A percentile compares a stretch with the other conserved stretches of the same genome.
Conservation (phyloP, 2,329 filamentous ascomycete genomes). For the Colletotrichum spinosum region DNA sequence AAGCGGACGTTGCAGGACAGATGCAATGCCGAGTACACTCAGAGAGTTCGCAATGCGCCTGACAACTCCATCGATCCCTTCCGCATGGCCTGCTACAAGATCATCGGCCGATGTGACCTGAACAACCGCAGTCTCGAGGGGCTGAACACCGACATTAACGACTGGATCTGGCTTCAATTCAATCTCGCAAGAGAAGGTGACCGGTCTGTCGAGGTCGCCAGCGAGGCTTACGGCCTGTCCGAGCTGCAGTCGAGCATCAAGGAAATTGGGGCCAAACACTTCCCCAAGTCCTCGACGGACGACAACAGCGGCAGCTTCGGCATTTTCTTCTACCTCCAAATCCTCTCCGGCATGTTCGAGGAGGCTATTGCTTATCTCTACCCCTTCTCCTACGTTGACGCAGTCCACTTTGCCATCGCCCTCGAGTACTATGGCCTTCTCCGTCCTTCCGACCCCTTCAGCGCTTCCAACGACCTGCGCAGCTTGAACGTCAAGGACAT, state of each 20-base stretch:
- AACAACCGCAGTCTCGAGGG: conserved; percentile 73
- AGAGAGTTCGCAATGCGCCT: conserved; percentile 84
- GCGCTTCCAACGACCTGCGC: conserved; percentile 76
- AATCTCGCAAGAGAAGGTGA: conserved; percentile 76
- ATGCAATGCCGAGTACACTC: conserved; percentile 90
- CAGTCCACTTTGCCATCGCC: conserved; percentile 93
- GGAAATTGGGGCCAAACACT: conserved; percentile 92
- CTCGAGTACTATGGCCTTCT: conserved; percentile 91
- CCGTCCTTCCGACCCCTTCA: conserved; percentile 84
- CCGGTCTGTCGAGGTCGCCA: conserved; percentile 71
- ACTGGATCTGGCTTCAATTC: conserved; percentile 80
- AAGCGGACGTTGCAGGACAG: conserved; percentile 84
- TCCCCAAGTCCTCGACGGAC: conserved; percentile 83
- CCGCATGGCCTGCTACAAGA: conserved; percentile 97
- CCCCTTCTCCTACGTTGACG: conserved; percentile 89
- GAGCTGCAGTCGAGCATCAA: conserved; percentile 83
- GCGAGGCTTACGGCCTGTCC: conserved; percentile 72
- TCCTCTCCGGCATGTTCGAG: conserved; percentile 93
- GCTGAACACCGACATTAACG: conserved; percentile 73
- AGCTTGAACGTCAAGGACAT: conserved; percentile 75
- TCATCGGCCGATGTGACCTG: conserved; percentile 84
- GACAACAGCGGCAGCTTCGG: conserved; percentile 83
- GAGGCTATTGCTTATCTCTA: conserved; percentile 93
- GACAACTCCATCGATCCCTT: conserved; percentile 93
- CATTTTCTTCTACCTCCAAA: conserved; percentile 93